A percentile compares a stretch with the other conserved stretches of the same genome.
Conservation (phyloP, 73 alveolate genomes). For the Tetrahymena malaccensis region DNA sequence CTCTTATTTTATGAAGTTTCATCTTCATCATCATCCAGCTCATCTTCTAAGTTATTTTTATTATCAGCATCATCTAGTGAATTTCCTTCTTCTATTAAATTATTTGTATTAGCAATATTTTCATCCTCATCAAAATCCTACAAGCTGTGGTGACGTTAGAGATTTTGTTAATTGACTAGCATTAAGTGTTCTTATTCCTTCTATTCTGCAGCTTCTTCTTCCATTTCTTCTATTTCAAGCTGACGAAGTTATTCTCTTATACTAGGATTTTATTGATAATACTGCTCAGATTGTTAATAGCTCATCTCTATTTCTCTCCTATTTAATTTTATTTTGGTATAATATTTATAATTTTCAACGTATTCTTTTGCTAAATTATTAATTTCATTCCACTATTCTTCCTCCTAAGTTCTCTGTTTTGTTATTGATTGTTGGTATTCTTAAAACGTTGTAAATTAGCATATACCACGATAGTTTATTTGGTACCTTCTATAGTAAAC, state of each 20-base stretch:
- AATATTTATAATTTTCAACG: not conserved
- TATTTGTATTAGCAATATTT: not conserved
- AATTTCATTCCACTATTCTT: not conserved
- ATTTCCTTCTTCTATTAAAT: not conserved
- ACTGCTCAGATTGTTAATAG: not conserved
- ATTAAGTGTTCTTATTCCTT: not conserved
- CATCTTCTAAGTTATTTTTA: not conserved
- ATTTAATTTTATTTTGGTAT: not conserved
- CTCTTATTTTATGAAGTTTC: not conserved
- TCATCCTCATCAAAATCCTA: not conserved
- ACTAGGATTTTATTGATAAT: not conserved
- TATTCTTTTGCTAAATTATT: not conserved
- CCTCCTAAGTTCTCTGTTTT: not conserved
- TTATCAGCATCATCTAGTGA: not conserved
- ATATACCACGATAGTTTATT: not conserved
- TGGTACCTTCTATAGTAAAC: not conserved
- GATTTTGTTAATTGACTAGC: not conserved
- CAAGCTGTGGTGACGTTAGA: not conserved
- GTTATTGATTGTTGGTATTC: not conserved
- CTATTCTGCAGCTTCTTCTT: not conserved
- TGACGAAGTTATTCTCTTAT: not conserved
- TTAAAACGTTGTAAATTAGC: not conserved
- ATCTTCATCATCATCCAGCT: not conserved
- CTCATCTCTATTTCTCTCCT: not conserved
- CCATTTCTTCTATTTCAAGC: not conserved